Evolutionary conservation across 176 grass and related monocot genomes (phyloP), one percentile per base, ranked within the genome.

Genomic region (Ampelocalamus luodianensis): DNA sequence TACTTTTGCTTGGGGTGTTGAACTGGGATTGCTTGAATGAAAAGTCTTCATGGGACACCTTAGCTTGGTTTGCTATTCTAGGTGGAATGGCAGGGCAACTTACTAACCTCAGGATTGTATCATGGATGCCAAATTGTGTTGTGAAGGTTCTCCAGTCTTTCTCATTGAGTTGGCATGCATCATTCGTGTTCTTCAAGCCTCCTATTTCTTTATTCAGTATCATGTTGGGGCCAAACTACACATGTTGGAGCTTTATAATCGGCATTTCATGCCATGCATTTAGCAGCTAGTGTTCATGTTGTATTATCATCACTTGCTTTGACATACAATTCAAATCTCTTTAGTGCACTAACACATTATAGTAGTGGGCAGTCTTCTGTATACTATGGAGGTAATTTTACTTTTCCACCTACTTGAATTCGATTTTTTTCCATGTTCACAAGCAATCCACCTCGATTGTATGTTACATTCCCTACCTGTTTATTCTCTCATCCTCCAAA

Each of bases 1-100:
- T 99, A 65, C 93, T 99, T 78, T 77, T 96, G 46, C 83, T 96
- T 68, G 93, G 96, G 61, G 93, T 99, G 65, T 73, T 96, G 62
- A 87, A 95, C 60, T 99, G 93, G 96, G 96, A 99, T 51, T 96
- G 96, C 69, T 85, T 99, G 77, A 93, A 85, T 86, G 96, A 99
- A 87, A 99, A 96, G 66, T 96, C 96, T 62, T 91, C 93, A 76
- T 96, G 96, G 93, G 96, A 99, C 87, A 99, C 93, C 43, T 90
- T 99, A 71, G 90, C 90, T 83, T 99, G 93, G 96, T 96, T 99
- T 92, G 96, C 96, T 70, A 90, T 99, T 86, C 86, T 99, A 80
- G 96, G 96, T 55, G 96, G 96, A 88, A 90, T 99, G 91, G 93
- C 96, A 9, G 93, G 93, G 55, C 96, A 96, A 82, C 91, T 96